Evolutionary conservation across 2,329 filamentous ascomycete genomes (phyloP).

Genomic region (Botrytis sinoallii): DNA sequence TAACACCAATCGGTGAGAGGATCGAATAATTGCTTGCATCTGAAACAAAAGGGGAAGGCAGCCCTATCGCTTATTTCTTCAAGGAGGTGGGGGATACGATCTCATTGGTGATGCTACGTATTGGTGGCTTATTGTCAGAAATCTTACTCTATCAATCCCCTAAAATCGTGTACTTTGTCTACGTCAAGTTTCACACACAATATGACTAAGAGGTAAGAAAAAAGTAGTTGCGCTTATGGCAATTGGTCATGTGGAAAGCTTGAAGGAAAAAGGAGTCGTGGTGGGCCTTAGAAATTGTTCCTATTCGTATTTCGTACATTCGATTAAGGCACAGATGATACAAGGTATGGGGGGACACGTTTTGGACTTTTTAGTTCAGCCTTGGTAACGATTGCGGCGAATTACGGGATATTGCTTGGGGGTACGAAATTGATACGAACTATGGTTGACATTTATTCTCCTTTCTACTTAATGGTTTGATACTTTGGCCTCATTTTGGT

Average conservation of each 20-base stretch:
- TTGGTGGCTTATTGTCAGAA: neutral
- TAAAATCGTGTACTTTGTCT: neutral
- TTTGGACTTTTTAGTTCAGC: neutral
- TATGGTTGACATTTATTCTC: neutral
- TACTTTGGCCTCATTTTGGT: neutral
- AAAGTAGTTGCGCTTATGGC: neutral
- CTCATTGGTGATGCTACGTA: neutral
- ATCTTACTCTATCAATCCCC: neutral
- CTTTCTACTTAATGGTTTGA: neutral
- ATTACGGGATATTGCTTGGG: neutral
- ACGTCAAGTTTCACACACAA: neutral
- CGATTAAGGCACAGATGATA: neutral
- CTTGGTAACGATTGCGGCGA: neutral
- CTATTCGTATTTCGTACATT: neutral
- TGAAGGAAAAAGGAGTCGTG: neutral
- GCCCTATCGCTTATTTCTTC: constrained; percentile 11
- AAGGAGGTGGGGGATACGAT: neutral
- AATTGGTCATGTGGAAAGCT: neutral
- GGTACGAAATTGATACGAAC: neutral
- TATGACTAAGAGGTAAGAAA: neutral
- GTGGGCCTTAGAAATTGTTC: too few species aligned
- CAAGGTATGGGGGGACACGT: neutral
- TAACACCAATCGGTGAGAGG: neutral
- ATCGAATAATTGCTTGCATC: neutral
- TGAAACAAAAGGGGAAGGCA: constrained; percentile 2